phyloP scores from a whole-genome alignment of 2,329 filamentous ascomycete species.

The Cordyceps fumosorosea region DNA sequence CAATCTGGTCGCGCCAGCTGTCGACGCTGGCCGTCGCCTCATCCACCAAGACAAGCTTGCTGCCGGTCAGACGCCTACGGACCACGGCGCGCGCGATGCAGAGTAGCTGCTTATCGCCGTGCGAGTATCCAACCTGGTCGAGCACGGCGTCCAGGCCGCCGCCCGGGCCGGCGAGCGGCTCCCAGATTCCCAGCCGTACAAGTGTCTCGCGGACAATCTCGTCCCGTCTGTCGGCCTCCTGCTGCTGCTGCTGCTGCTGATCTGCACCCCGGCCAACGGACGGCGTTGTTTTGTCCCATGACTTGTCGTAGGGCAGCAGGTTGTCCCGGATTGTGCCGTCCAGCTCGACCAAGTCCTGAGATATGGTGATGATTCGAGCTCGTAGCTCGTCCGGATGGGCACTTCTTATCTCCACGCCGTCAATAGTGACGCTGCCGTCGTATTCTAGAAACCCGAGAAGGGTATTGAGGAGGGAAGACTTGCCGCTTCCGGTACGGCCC shows the following conservation, averaged over 20 bases:
- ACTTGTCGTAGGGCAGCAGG: neutral
- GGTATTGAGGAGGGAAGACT: slow-evolving; percentile 60
- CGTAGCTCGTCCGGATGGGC: neutral
- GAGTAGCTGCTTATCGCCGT: slow-evolving; percentile 62
- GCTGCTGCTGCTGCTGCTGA: neutral
- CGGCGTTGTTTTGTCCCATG: neutral
- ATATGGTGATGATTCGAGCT: neutral
- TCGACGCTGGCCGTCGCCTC: slow-evolving; percentile 3
- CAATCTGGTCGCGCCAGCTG: neutral
- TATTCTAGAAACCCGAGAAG: slow-evolving; percentile 64
- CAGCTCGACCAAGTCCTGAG: neutral
- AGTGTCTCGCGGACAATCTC: neutral
- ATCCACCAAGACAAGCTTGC: slow-evolving; percentile 4
- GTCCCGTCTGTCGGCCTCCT: neutral
- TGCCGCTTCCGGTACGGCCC: slow-evolving; percentile 63
- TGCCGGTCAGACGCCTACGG: neutral
- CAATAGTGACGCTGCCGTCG: slow-evolving; percentile 55
- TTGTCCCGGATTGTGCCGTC: slow-evolving; percentile 5
- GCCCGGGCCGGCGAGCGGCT: neutral
- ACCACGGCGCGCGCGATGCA: slow-evolving; percentile 52
- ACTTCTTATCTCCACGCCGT: slow-evolving; percentile 60
- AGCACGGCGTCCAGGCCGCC: neutral
- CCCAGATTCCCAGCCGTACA: neutral
- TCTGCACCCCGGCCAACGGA: too few species aligned
- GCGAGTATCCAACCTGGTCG: slow-evolving; percentile 36